Evolutionary conservation across 2,329 filamentous ascomycete species (phyloP), one percentile per base, ranked within the genome.

Genomic region (Curvularia hawaiiensis): DNA sequence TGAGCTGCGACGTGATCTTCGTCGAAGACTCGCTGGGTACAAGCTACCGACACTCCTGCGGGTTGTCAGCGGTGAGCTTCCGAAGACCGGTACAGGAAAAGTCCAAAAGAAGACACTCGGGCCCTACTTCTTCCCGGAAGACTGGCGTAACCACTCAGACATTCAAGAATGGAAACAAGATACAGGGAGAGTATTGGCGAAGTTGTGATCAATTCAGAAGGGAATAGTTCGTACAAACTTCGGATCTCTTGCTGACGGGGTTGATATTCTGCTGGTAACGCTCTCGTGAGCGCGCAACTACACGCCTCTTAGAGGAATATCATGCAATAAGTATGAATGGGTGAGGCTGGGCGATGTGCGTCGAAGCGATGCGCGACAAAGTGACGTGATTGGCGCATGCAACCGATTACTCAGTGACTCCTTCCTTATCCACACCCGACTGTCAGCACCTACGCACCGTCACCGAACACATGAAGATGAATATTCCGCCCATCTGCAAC

Each of bases 31-130:
- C 28, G 79, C 80, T 2, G 77, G 78, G 5, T 83, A 82, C 59
- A 83, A 82, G 65, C 63, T 83, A 68, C 80, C 80, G 3, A 83
- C 80, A 1, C 61, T 82, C n/a, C 60, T 82, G 43, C 68, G 78
- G 6, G 67, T 83, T 26, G 68, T 79, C 4, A 68, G 77, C 30
- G 75, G 73, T 4, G 81, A 83, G 64, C 65, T 83, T 38, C 80
- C 80, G 2, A 83, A 83, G 64, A 79, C 76, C 22, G 76, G 67
- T 0, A 83, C 79, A 0, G 80, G 80, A 0, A 83, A 83, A 65
- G 79, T 83, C n/a, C 75, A 79, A 54, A 83, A 83, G 71, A 82
- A 82, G 65, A 64, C 75, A 2, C 62, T 79, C n/a, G 75, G 78
- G 0, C 76, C 76, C 10, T 58, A 62, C 31, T 78, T 72, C 68